A percentile compares a stretch with the other conserved stretches of the same genome.
Evolutionary conservation across 2,329 filamentous ascomycete species (phyloP).

Genomic region (Colletotrichum coccodes): DNA sequence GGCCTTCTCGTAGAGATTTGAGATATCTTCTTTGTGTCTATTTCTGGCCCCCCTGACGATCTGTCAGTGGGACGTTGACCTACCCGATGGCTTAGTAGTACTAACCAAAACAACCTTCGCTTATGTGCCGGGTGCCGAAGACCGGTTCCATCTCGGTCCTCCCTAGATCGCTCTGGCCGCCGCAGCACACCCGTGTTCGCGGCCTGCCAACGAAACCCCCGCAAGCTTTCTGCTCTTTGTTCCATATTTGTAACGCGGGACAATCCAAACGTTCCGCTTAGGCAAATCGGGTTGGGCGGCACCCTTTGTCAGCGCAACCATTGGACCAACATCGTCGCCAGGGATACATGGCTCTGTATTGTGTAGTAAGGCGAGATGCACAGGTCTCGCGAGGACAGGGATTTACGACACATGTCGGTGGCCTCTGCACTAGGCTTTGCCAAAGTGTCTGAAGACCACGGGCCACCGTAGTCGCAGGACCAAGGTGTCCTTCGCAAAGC

Average conservation of each 20-base stretch:
- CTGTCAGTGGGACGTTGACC: not conserved
- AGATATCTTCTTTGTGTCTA: not conserved
- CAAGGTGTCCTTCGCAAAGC: too few relatives aligned
- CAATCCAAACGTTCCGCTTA: conserved; percentile 6
- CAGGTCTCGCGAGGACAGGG: not conserved
- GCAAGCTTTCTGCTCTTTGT: conserved; percentile 7
- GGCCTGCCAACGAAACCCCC: conserved; percentile 2
- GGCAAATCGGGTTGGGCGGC: conserved; percentile 20
- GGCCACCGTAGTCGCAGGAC: conserved; percentile 2
- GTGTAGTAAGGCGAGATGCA: not conserved
- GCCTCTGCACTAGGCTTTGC: not conserved
- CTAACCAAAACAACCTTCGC: not conserved
- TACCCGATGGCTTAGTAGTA: not conserved
- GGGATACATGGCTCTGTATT: not conserved
- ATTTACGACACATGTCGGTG: not conserved
- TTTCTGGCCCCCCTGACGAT: not conserved
- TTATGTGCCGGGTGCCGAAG: not conserved
- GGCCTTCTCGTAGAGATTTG: not conserved
- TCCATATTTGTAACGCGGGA: conserved; percentile 25
- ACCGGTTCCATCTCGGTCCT: not conserved
- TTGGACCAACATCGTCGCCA: not conserved
- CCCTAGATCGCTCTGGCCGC: not conserved
- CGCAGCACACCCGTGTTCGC: not conserved
- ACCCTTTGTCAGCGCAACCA: not conserved
- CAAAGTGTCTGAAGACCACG: conserved; percentile 4